Percentiles rank a stretch among this genome's conserved stretches.
Evolutionary conservation across 331 rosid species (phyloP).

Genomic region (Acacia concinna): DNA sequence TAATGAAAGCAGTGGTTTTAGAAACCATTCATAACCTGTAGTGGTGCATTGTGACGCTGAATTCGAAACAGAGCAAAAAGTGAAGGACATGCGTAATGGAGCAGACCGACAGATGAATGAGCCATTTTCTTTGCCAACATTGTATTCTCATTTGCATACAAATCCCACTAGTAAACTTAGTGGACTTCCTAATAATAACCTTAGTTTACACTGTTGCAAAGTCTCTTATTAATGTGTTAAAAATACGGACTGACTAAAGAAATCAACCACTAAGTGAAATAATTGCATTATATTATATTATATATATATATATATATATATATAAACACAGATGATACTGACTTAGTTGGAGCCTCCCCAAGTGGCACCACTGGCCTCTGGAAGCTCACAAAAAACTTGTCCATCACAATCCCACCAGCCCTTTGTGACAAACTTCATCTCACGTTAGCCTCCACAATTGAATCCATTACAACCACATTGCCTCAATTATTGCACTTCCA

Average conservation of each 20-base stretch:
- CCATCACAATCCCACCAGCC: constrained; percentile 1
- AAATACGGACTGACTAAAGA: constrained; percentile 1
- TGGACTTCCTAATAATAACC: constrained; percentile 33
- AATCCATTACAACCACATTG: constrained; percentile 21
- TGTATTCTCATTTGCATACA: neutral
- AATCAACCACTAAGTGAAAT: constrained; percentile 35
- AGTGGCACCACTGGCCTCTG: neutral
- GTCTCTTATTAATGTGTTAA: neutral
- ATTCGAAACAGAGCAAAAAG: constrained; percentile 8
- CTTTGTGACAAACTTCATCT: neutral
- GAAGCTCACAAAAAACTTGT: neutral
- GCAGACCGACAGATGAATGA: neutral
- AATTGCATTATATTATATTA: constrained; percentile 20
- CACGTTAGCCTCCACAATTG: constrained; percentile 5
- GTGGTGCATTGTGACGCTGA: constrained; percentile 28
- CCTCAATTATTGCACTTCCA: constrained; percentile 8
- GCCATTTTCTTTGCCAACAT: neutral
- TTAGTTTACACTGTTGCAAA: constrained; percentile 23
- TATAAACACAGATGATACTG: neutral
- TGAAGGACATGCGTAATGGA: neutral
- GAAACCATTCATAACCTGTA: neutral
- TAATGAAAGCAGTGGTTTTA: no score
- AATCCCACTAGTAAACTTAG: constrained; percentile 32
- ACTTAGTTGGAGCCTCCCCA: constrained; percentile 37
- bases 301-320: no score